Conservation (phyloP, 106 monocot genomes). For the Triglochin maritima region DNA sequence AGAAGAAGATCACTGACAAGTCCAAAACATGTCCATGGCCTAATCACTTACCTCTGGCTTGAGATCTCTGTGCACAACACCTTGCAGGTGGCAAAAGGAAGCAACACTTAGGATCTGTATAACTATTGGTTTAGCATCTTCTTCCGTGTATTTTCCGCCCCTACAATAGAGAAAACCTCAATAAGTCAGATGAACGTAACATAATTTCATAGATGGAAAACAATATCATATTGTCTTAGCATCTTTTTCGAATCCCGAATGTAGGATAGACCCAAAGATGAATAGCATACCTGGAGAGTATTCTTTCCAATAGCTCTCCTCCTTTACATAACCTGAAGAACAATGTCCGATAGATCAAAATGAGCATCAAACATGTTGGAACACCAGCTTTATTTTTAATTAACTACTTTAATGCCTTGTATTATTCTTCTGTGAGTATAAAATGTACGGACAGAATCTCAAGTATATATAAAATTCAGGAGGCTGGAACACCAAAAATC, state of each 20-base stretch:
- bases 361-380: not conserved
- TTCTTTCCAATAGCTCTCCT: constrained; percentile 88
- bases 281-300: constrained; percentile 64
- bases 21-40: not conserved
- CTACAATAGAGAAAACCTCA: constrained; percentile 20
- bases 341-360: constrained; percentile 1
- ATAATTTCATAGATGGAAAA: no score
- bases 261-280: no score
- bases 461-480: no score
- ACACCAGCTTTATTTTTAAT: not conserved
- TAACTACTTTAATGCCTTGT: not conserved
- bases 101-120: constrained; percentile 76
- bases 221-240: no score
- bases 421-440: no score
- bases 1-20: not conserved
- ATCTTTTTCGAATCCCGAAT: no score
- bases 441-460: no score
- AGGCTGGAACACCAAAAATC: no score
- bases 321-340: constrained; percentile 83
- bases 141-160: constrained; percentile 91
- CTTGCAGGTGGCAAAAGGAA: constrained; percentile 94
- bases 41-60: constrained; percentile 83
- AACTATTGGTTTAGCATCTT: constrained; percentile 79
- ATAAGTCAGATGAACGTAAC: no score
- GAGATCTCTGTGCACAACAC: constrained; percentile 95